Evolutionary conservation across 371 early-diverging fungal species (phyloP), one percentile per base, ranked within the genome.

Genomic region (Lichtheimia ornata): DNA sequence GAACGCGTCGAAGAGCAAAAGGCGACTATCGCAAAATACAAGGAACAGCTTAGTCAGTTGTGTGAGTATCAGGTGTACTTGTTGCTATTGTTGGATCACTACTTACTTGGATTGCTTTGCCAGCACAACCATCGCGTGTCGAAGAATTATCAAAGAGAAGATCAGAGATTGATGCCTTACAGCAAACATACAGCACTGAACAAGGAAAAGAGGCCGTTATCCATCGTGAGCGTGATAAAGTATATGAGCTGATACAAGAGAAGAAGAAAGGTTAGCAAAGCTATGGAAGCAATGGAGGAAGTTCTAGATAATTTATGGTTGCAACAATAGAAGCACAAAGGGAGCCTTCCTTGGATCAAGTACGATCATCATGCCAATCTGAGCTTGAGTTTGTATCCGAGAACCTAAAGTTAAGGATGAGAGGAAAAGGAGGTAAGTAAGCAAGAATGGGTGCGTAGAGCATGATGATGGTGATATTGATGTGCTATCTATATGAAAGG

Each of bases 391-490:
- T 47, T 18, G 22, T 47, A 18, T n/a, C 17, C 47, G 11, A 17
- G 11, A 18, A 5, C 18, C 17, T 47, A 17, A 47, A 11, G 17
- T 7, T 47, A 22, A 5, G 22, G 11, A 22, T 47, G n/a, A 47
- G n/a, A 5, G 47, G 47, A 6, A 47, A 18, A 22, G 47, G 47
- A 18, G 47, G 47, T 47, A 47, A 47, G 47, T 47, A 47, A 47
- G n/a, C 6, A n/a, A 4, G 5, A 47, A 22, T 22, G 22, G 22
- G 22, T 22, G 22, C 22, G 22, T 22, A 22, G 22, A 22, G 47
- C 5, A 18, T 47, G 18, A n/a, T 43, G 14, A 43, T 43, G n/a
- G 11, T 22, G 47, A 22, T 47, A 6, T n/a, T 47, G 5, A 47
- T 6, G 47, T 1, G 47, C 14, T 11, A 22, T 18, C 1, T 43